phyloP scores from a whole-genome alignment of 768 basidiomycete species.

The Boletus sensibilis region DNA sequence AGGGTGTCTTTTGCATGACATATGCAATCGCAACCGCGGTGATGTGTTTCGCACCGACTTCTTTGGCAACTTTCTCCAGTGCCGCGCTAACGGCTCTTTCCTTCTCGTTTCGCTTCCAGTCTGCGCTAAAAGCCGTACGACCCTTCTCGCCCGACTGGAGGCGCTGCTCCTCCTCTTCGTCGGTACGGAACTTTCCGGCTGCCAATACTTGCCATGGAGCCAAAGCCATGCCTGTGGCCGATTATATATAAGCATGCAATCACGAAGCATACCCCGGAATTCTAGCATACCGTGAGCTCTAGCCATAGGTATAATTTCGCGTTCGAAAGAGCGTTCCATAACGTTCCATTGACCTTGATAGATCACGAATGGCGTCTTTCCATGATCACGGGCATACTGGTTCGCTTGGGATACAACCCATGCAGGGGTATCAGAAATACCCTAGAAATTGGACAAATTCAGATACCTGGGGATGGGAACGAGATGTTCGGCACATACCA shows the following conservation, averaged over 20 bases:
- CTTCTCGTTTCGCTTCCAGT: neutral
- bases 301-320: slow-evolving; percentile 45
- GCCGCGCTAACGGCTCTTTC: neutral
- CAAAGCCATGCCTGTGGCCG: neutral
- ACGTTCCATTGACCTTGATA: slow-evolving; percentile 50
- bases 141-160: neutral
- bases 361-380: slow-evolving; percentile 48
- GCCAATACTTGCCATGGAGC: neutral
- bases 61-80: neutral
- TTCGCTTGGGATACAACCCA: slow-evolving; percentile 50
- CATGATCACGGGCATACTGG: slow-evolving; percentile 41
- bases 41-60: neutral
- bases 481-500: slow-evolving; percentile 17
- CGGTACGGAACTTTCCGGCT: neutral
- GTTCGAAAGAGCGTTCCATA: slow-evolving; percentile 46
- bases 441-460: slow-evolving; percentile 19
- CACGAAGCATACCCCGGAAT: neutral
- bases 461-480: neutral
- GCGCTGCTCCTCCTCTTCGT: neutral
- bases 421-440: slow-evolving; percentile 41
- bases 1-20: neutral
- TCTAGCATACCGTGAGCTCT: neutral
- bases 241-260: neutral
- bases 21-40: neutral
- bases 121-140: neutral